Base-by-base conservation (phyloP, 1,284 basidiomycete genomes). In the Moesziomyces aphidis region DNA sequence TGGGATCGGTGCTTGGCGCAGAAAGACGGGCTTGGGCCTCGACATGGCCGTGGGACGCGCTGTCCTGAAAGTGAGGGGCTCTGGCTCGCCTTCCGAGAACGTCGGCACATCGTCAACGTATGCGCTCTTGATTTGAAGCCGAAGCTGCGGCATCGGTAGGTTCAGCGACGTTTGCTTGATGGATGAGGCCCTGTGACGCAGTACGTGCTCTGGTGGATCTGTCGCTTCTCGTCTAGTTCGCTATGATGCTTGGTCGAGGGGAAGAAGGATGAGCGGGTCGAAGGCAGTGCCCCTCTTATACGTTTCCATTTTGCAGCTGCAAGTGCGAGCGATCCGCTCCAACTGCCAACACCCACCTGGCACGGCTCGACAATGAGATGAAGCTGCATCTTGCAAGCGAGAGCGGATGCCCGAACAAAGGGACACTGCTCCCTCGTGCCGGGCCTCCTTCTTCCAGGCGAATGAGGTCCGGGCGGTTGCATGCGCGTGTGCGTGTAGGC, bases 41-140 rank as follows among this genome's bases (percentile, higher is more conserved):
- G 8, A 19, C 15, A 21, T 34, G 34, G 34, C 19, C 22, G 22
- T 42, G 24, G 55, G 17, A 17, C 19, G 39, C 17, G 39, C 19
- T 9, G 46, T 23, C 42, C 48, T 15, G 53, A 60, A 65, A 9
- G 63, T 59, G 11, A 53, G 53, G 2, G 34, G 48, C 19, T 66
- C 53, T 9, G 4, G 11, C 23, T 11, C 21, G 42, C 24, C n/a
- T 26, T 17, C 19, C 2, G 22, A 21, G 19, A 58, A 58, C 4
- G 49, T 47, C 8, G 58, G 45, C 26, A 55, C 56, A 21, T 66
- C 57, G 31, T 66, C 63, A 28, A 60, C 45, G 7, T 43, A 39
- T 13, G 49, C 34, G 49, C 42, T 49, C 36, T 60, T 66, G 31
- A 39, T 60, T n/a, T 60, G 47, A 6, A 66, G 45, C 5, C 50